phyloP scores from a whole-genome alignment of 257 asterid species.

The Primulina huaijiensis region DNA sequence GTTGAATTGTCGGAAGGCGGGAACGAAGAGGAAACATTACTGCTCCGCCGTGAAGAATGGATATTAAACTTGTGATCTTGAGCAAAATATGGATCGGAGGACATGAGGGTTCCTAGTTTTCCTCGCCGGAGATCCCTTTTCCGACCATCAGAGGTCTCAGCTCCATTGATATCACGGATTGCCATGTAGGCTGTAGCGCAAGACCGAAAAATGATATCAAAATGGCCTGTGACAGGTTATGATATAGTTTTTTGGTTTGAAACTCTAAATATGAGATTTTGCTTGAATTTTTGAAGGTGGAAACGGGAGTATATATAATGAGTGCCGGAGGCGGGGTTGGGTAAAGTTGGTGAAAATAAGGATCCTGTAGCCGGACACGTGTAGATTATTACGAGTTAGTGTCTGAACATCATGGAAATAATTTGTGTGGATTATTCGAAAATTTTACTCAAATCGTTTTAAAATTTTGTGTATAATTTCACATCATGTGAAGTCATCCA shows the following conservation, averaged over 20 bases:
- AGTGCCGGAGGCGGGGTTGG: too few relatives aligned
- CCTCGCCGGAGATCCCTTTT: slow-evolving; percentile 23
- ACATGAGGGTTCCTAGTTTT: slow-evolving; percentile 30
- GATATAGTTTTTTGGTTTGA: background rate
- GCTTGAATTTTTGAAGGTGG: background rate
- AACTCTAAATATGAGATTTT: background rate
- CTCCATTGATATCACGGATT: slow-evolving; percentile 22
- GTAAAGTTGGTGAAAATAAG: background rate
- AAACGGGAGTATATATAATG: background rate
- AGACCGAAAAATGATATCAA: background rate
- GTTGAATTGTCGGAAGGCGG: background rate
- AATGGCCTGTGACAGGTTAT: background rate
- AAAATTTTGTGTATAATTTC: too few relatives aligned
- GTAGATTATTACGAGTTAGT: background rate
- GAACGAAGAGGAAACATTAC: slow-evolving; percentile 24
- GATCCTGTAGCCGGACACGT: background rate
- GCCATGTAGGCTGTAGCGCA: slow-evolving; percentile 19
- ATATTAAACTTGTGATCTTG: background rate
- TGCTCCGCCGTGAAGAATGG: slow-evolving; percentile 7
- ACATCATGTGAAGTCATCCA: too few relatives aligned
- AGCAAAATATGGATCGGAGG: slow-evolving; percentile 27
- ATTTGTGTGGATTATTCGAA: too few relatives aligned
- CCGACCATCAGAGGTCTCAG: slow-evolving; percentile 10
- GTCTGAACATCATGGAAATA: too few relatives aligned
- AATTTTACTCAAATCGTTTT: too few relatives aligned